These are phyloP conservation scores for Colletotrichum acutatum DNA, from an alignment of 2,329 filamentous ascomycete genomes.

Conservation along the genomic window DNA sequence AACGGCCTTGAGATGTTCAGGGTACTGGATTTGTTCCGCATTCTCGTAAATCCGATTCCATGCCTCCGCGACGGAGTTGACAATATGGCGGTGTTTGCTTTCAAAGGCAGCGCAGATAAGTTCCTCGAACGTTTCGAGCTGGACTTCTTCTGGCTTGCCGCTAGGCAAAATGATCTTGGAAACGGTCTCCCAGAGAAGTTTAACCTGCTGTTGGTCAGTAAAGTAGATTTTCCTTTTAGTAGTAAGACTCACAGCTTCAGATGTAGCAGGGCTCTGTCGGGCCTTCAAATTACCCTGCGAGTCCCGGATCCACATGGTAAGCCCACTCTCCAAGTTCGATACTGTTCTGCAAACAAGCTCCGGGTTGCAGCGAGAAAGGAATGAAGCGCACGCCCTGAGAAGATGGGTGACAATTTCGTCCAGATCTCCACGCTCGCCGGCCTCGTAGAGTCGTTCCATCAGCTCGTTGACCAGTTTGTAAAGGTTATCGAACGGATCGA, in stretches of 20 bases:
- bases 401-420: slow-evolving; percentile 55
- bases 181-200: slow-evolving; percentile 61
- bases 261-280: slow-evolving; percentile 52
- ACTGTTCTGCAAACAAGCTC: slow-evolving; percentile 67
- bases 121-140: slow-evolving; percentile 64
- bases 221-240: slow-evolving; percentile 4
- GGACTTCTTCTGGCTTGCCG: slow-evolving; percentile 50
- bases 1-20: slow-evolving; percentile 69
- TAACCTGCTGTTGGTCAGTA: slow-evolving; percentile 54
- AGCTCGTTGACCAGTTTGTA: slow-evolving; percentile 68
- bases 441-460: slow-evolving; percentile 65
- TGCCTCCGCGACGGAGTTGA: slow-evolving; percentile 57
- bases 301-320: slow-evolving; percentile 75
- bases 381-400: slow-evolving; percentile 63
- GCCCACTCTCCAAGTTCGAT: slow-evolving; percentile 68
- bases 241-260: slow-evolving; percentile 56
- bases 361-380: slow-evolving; percentile 60
- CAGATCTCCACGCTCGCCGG: slow-evolving; percentile 51
- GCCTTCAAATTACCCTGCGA: slow-evolving; percentile 53
- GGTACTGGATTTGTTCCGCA: slow-evolving; percentile 70
- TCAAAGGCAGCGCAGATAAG: slow-evolving; percentile 67
- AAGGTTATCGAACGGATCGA: slow-evolving; percentile 74
- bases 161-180: slow-evolving; percentile 51
- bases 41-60: slow-evolving; percentile 80
- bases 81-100: slow-evolving; percentile 67